Evolutionary conservation across 441 rosid species (phyloP).

Genomic region (Breynia disticha): DNA sequence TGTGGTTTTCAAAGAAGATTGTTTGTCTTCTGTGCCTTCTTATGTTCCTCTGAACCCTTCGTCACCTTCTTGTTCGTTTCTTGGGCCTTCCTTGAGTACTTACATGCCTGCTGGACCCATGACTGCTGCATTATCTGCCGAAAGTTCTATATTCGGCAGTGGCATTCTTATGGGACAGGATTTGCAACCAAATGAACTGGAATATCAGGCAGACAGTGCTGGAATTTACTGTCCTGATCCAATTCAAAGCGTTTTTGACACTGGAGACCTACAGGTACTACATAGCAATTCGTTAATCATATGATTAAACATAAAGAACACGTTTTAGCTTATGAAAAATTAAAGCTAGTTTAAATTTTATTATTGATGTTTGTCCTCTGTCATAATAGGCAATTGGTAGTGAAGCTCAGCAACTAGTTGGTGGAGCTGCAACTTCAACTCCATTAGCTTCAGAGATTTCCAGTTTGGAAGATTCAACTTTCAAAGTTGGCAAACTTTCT

Average conservation of each 20-base stretch:
- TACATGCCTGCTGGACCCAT: constrained; percentile 36
- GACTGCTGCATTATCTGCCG: constrained; percentile 41
- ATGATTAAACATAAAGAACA: not conserved
- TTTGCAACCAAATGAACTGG: constrained; percentile 43
- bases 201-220: constrained; percentile 54
- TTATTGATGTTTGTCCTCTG: not conserved
- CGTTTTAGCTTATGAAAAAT: not conserved
- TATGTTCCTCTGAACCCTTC: constrained; percentile 50
- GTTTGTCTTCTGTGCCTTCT: constrained; percentile 69
- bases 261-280: constrained; percentile 53
- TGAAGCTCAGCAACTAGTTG: constrained; percentile 40
- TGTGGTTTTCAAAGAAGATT: constrained; percentile 62
- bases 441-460: constrained; percentile 60
- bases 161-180: constrained; percentile 37
- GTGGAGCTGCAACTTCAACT: constrained; percentile 30
- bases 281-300: not conserved
- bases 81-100: constrained; percentile 29
- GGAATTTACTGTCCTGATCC: constrained; percentile 52
- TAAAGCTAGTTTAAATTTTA: not conserved
- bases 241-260: constrained; percentile 33
- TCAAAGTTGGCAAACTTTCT: constrained; percentile 66
- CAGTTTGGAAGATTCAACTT: constrained; percentile 59
- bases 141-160: constrained; percentile 32
- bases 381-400: constrained; percentile 34
- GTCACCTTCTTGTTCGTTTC: constrained; percentile 49